Conservation (phyloP, 1,139 yeast genomes). For the Candida gigantensis region DNA sequence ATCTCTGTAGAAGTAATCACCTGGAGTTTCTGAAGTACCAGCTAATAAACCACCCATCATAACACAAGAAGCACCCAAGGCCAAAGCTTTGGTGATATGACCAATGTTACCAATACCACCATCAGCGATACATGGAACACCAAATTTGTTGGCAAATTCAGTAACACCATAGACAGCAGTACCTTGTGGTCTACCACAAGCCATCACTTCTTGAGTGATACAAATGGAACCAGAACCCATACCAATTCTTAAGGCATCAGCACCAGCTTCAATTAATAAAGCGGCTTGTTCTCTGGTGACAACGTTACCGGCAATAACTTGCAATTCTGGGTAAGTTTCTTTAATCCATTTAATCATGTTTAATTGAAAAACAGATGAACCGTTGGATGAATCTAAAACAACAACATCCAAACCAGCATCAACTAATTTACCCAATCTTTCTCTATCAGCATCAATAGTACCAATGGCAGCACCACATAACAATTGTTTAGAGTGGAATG, state of each 20-base stretch:
- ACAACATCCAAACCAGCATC: constrained; percentile 98
- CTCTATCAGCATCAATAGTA: constrained; percentile 85
- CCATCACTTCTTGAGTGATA: constrained; percentile 99
- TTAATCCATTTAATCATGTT: constrained; percentile 93
- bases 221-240: constrained; percentile 99
- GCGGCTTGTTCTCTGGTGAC: constrained; percentile 99
- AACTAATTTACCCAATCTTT: constrained; percentile 79
- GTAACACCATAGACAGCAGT: constrained; percentile 89
- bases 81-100: constrained; percentile 94
- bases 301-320: constrained; percentile 95
- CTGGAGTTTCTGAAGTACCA: constrained; percentile 98
- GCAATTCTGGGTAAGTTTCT: constrained; percentile 70
- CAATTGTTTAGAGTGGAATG: constrained; percentile 89
- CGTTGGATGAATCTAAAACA: constrained; percentile 94
- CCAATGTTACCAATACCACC: constrained; percentile 99
- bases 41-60: constrained; percentile 99
- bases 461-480: constrained; percentile 99
- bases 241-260: constrained; percentile 97
- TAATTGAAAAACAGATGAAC: constrained; percentile 92
- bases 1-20: constrained; percentile 95
- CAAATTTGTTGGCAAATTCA: constrained; percentile 85
- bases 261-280: constrained; percentile 90
- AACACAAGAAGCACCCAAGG: constrained; percentile 95
- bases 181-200: constrained; percentile 99
- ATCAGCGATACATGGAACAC: constrained; percentile 97